Conservation (phyloP, 2,329 filamentous ascomycete genomes). For the Colletotrichum orchidophilum region DNA sequence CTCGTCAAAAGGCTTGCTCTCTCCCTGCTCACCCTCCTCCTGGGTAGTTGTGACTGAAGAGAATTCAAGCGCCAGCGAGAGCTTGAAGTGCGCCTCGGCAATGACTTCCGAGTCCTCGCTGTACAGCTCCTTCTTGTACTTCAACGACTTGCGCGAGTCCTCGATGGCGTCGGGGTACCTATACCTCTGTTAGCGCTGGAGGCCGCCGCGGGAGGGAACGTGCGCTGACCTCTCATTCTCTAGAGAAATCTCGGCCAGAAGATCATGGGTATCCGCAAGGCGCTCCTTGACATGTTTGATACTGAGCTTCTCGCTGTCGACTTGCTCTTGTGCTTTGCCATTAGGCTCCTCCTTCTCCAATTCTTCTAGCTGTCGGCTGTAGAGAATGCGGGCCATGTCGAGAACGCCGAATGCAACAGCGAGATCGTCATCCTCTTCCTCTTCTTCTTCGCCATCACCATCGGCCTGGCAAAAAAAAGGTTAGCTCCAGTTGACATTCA, state of each 20-base stretch:
- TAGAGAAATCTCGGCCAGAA: constrained; percentile 95
- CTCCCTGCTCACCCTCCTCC: constrained; percentile 56
- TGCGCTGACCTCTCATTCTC: constrained; percentile 81
- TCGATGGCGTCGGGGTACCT: constrained; percentile 86
- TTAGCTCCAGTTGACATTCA: constrained; percentile 17
- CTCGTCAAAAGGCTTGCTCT: constrained; percentile 70
- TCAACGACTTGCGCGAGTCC: constrained; percentile 81
- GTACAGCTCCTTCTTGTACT: constrained; percentile 82
- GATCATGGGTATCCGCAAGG: constrained; percentile 90
- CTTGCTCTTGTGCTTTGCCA: constrained; percentile 53
- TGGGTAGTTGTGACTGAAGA: constrained; percentile 77
- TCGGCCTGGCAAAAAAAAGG: constrained; percentile 38
- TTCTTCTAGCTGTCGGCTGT: constrained; percentile 62
- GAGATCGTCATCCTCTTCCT: constrained; percentile 76
- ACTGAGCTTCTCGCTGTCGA: constrained; percentile 50
- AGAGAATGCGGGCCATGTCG: constrained; percentile 77
- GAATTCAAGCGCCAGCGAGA: constrained; percentile 94
- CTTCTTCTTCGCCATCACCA: constrained; percentile 52
- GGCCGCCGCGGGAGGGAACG: not conserved
- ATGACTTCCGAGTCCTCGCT: constrained; percentile 84
- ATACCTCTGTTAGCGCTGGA: constrained; percentile 14
- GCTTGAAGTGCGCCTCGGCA: constrained; percentile 95
- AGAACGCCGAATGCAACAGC: constrained; percentile 86
- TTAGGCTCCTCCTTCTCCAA: constrained; percentile 48
- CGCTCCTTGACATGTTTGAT: constrained; percentile 79